These are phyloP conservation scores for Termitomyces sp. DNA, from an alignment of 768 basidiomycete genomes.

Conservation along the genomic window DNA sequence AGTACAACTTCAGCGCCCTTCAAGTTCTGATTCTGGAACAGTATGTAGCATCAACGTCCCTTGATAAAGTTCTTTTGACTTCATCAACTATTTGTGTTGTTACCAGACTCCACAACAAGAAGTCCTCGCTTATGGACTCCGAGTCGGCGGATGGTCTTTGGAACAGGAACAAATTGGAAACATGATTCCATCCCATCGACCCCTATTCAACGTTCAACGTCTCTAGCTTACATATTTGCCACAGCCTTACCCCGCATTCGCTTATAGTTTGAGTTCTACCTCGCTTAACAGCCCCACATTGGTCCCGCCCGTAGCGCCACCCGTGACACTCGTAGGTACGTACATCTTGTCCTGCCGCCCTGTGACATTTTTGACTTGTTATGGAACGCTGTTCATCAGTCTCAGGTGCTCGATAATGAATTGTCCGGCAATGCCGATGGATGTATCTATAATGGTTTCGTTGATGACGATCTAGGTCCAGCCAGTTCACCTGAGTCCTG, in stretches of 20 bases:
- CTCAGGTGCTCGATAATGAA: neutral
- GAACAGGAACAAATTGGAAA: neutral
- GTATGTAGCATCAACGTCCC: neutral
- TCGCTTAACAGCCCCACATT: conserved; percentile 4
- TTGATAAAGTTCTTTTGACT: conserved; percentile 1
- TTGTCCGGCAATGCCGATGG: neutral
- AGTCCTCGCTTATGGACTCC: neutral
- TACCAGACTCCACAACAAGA: neutral
- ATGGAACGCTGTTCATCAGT: neutral
- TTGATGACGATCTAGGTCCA: neutral
- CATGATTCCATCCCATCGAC: neutral
- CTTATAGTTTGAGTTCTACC: neutral
- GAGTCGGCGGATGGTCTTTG: neutral
- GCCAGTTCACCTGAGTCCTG: no score
- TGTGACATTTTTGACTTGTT: neutral
- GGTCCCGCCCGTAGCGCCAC: neutral
- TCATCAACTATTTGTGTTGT: neutral
- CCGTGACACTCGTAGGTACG: neutral
- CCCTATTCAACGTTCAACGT: neutral
- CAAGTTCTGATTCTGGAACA: no score
- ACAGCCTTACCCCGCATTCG: conserved; percentile 9
- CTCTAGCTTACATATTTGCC: neutral
- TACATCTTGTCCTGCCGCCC: neutral
- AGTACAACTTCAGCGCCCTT: neutral
- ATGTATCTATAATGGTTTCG: neutral